Conservation (phyloP, 257 asterid genomes). For the Parsonsia alboflavescens region DNA sequence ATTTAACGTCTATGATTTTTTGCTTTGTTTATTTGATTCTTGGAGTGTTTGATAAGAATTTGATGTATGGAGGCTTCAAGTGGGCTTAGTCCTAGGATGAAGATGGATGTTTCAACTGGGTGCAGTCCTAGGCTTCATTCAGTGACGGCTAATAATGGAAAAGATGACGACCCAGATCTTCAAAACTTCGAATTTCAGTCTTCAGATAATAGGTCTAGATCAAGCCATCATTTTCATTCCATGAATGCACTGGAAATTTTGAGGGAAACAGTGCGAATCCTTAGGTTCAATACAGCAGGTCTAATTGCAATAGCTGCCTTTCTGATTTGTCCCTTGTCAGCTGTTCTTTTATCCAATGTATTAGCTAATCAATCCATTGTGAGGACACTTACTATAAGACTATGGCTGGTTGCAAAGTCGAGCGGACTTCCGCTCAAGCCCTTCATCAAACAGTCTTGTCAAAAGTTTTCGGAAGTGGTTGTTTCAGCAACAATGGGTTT, state of each 20-base stretch:
- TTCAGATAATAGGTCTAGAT: constrained; percentile 16
- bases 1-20: not conserved
- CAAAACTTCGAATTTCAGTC: constrained; percentile 41
- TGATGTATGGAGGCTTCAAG: constrained; percentile 46
- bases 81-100: constrained; percentile 49
- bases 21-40: not conserved
- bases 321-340: constrained; percentile 74
- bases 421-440: constrained; percentile 78
- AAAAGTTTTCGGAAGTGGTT: constrained; percentile 58
- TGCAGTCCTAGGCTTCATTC: constrained; percentile 45
- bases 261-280: constrained; percentile 78
- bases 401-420: constrained; percentile 60
- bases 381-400: constrained; percentile 41
- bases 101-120: constrained; percentile 57
- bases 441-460: constrained; percentile 63
- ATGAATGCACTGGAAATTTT: constrained; percentile 72
- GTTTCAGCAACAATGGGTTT: constrained; percentile 58
- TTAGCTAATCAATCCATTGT: constrained; percentile 62
- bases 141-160: constrained; percentile 29
- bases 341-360: constrained; percentile 62
- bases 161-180: constrained; percentile 32
- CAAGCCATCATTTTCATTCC: constrained; percentile 50
- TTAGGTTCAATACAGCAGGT: constrained; percentile 59
- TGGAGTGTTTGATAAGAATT: not conserved
- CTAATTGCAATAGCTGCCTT: constrained; percentile 59